Percentiles rank a stretch among this genome's conserved stretches.
These are phyloP conservation scores for Xylaria sp. DNA, from an alignment of 2,329 filamentous ascomycete species.

Conservation along the genomic window DNA sequence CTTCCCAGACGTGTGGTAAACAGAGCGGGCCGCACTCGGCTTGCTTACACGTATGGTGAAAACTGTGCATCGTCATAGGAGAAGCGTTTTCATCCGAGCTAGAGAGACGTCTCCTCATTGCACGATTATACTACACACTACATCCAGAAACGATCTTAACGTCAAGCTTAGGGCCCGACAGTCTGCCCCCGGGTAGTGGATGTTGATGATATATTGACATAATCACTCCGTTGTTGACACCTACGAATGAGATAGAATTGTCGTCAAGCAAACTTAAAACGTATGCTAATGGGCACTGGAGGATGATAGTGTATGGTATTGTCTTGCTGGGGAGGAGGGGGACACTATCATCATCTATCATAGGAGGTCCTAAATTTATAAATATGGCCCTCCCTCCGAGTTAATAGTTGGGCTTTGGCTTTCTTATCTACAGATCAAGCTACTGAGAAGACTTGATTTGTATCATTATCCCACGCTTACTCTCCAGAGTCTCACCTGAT, in stretches of 20 bases:
- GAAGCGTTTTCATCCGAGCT: background rate
- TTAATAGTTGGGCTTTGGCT: background rate
- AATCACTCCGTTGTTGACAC: background rate
- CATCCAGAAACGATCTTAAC: background rate
- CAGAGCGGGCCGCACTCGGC: background rate
- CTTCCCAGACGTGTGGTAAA: background rate
- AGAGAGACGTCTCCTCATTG: slow-evolving; percentile 7
- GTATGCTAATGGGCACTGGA: background rate
- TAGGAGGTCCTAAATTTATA: background rate
- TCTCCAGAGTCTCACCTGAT: background rate
- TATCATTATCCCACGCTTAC: background rate
- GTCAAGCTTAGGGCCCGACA: background rate
- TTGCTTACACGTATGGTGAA: background rate
- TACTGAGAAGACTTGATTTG: background rate
- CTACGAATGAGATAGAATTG: slow-evolving; percentile 22
- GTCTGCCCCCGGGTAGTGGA: background rate
- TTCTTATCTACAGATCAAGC: background rate
- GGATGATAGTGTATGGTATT: background rate
- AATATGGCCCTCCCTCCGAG: background rate
- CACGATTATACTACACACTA: background rate
- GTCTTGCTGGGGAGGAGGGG: too few species aligned
- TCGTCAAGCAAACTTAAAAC: slow-evolving; percentile 28
- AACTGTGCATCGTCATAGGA: slow-evolving; percentile 13
- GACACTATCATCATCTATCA: background rate
- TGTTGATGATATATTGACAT: slow-evolving; percentile 23